Evolutionary conservation across 2,329 filamentous ascomycete genomes (phyloP), one percentile per base, ranked within the genome.

Genomic region (Trichoderma sp.): DNA sequence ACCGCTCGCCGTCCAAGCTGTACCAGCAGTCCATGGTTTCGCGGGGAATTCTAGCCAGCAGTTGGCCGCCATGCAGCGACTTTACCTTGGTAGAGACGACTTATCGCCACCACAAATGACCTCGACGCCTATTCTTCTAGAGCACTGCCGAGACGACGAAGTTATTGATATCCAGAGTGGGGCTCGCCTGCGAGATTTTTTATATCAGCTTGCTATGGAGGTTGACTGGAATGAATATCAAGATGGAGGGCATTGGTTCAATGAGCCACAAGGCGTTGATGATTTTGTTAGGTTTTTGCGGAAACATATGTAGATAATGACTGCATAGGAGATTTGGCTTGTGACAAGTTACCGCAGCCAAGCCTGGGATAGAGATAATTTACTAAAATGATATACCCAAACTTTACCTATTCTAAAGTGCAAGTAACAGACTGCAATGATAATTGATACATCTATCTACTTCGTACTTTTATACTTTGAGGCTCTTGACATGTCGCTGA

Each of bases 91-190:
- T n/a, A 16, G 33, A n/a, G 24, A 57, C 5, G 31, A 14, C 16
- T 29, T n/a, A 13, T 33, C 37, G 43, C 35, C 5, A 21, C 5
- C 33, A 29, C 62, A 57, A 13, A 27, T 65, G 13, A 35, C 4
- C 13, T 57, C 62, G 14, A 57, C 62, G 21, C 62, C 52, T 31
- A n/a, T 65, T 31, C 62, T 65, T 27, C 53, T 65, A 10, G 62
- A 57, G 14, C 53, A 57, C 8, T 65, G 62, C 27, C 52, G 6
- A 6, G 52, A 65, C 11, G 62, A 65, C 33, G n/a, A 65, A 7
- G 33, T 57, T 14, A 33, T 65, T 8, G 14, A 27, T 1, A 35
- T 57, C 24, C 24, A 33, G 14, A 57, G 40, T 7, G 62, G 62
- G 1, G 24, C n/a, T 7, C 37, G 27, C n/a, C 31, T 65, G 53